These are phyloP conservation scores for Dactylellina sp. DNA, from an alignment of 2,329 filamentous ascomycete species.

Conservation along the genomic window DNA sequence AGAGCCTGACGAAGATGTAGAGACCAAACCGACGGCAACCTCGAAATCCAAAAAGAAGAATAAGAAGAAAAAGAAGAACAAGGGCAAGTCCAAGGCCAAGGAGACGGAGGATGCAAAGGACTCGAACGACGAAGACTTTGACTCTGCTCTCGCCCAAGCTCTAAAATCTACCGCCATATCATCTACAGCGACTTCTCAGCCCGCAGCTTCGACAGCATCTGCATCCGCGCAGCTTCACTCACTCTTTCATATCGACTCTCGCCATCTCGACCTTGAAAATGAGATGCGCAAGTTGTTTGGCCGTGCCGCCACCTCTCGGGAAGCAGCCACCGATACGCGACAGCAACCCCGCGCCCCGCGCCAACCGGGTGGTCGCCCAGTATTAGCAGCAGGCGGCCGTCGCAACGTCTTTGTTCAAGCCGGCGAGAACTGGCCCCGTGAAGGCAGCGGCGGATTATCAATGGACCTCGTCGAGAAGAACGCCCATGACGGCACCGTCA, in stretches of 20 bases:
- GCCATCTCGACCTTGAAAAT: constrained; percentile 84
- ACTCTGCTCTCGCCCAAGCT: constrained; percentile 71
- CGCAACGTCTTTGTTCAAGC: constrained; percentile 87
- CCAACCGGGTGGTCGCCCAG: constrained; percentile 63
- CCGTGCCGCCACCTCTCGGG: constrained; percentile 69
- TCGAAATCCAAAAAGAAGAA: constrained; percentile 74
- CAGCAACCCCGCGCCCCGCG: constrained; percentile 65
- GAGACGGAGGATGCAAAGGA: constrained; percentile 58
- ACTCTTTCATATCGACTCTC: constrained; percentile 74
- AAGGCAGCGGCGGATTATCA: constrained; percentile 81
- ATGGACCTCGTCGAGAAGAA: constrained; percentile 77
- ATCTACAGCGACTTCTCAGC: constrained; percentile 55
- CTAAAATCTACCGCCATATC: constrained; percentile 66
- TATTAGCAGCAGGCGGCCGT: constrained; percentile 71
- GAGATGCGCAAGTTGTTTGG: constrained; percentile 87
- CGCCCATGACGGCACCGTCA: constrained; percentile 70
- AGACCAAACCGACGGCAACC: constrained; percentile 65
- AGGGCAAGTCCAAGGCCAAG: constrained; percentile 62
- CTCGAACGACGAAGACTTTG: constrained; percentile 72
- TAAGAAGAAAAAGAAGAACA: constrained; percentile 70
- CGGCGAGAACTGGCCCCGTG: constrained; percentile 86
- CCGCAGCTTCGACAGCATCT: constrained; percentile 39
- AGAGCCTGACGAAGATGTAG: constrained; percentile 62
- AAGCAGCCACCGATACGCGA: constrained; percentile 67
- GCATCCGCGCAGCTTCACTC: constrained; percentile 64